Percentiles rank a stretch among this genome's conserved stretches.
Conservation (phyloP, 2,329 filamentous ascomycete species). For the Xenoacremonium recifei region DNA sequence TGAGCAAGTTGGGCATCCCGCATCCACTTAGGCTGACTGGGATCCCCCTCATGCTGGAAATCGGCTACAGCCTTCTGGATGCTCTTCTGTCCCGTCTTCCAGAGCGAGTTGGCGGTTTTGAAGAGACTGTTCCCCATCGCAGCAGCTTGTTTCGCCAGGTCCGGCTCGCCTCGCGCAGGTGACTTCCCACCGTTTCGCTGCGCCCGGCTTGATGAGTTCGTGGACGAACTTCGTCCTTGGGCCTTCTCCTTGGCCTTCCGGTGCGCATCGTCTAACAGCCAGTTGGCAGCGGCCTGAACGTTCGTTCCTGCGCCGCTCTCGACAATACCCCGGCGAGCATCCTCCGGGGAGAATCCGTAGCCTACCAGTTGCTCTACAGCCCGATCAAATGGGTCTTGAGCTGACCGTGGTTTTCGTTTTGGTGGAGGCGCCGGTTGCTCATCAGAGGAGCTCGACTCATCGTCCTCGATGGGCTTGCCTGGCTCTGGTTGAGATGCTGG, state of each 20-base stretch:
- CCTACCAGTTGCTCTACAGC: conserved; percentile 88
- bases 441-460: conserved; percentile 45
- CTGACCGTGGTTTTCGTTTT: conserved; percentile 22
- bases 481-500: conserved; percentile 44
- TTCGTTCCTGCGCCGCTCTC: conserved; percentile 78
- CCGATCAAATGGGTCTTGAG: conserved; percentile 58
- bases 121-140: conserved; percentile 81
- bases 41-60: conserved; percentile 69
- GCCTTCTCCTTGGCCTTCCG: conserved; percentile 74
- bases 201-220: conserved; percentile 28
- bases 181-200: conserved; percentile 50
- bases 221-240: conserved; percentile 48
- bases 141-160: conserved; percentile 77
- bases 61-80: conserved; percentile 91
- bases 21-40: conserved; percentile 94
- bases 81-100: conserved; percentile 93
- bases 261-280: conserved; percentile 89
- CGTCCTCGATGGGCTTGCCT: conserved; percentile 53
- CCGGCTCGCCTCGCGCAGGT: conserved; percentile 59
- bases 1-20: conserved; percentile 61
- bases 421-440: conserved; percentile 31
- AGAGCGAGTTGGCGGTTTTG: conserved; percentile 91
- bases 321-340: conserved; percentile 75
- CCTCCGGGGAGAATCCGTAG: conserved; percentile 88
- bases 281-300: conserved; percentile 83